phyloP scores from a whole-genome alignment of 2,329 filamentous ascomycete genomes.

The Trichophyton mentagrophytes region DNA sequence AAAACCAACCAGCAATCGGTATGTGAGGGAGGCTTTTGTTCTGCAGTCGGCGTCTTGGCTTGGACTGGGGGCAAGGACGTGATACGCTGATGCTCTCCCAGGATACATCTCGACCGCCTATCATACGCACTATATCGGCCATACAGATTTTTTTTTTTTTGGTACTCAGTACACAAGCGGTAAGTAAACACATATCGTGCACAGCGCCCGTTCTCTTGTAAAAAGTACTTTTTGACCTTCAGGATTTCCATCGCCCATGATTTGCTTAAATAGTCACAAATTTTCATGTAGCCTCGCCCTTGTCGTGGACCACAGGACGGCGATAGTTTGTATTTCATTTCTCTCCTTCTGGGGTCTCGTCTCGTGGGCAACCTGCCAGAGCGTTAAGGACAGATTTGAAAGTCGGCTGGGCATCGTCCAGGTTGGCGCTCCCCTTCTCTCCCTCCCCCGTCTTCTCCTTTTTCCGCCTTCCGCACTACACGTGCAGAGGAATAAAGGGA shows the following conservation, averaged over 20 bases:
- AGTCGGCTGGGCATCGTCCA: neutral
- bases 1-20: neutral
- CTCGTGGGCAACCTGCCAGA: neutral
- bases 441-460: no score
- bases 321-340: neutral
- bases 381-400: neutral
- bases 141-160: neutral
- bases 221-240: neutral
- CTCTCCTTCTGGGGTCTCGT: neutral
- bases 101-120: slow-evolving; percentile 1
- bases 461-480: neutral
- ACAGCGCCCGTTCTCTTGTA: neutral
- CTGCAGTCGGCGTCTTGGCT: slow-evolving; percentile 1
- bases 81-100: neutral
- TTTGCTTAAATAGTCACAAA: neutral
- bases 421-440: neutral
- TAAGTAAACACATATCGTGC: neutral
- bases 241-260: neutral
- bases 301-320: neutral
- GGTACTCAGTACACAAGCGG: neutral
- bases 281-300: slow-evolving; percentile 1
- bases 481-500: neutral
- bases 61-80: neutral
- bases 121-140: neutral
- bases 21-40: neutral